These are phyloP conservation scores for Tulasnella sp. DNA, from an alignment of 768 basidiomycete species.

Conservation along the genomic window DNA sequence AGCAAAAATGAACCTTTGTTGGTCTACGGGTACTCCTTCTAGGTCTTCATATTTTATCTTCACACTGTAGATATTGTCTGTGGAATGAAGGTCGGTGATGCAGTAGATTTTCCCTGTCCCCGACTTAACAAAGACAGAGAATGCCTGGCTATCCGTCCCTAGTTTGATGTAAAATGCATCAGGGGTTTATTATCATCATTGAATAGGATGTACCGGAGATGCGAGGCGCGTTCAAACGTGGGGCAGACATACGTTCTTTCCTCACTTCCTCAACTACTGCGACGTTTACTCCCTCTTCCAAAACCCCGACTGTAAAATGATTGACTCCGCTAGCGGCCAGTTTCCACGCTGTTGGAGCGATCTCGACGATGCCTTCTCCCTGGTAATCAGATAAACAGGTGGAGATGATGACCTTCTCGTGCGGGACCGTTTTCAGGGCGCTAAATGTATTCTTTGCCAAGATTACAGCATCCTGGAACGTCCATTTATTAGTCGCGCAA, in stretches of 20 bases:
- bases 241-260: neutral
- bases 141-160: too few relatives aligned
- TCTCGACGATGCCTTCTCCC: neutral
- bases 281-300: constrained; percentile 33
- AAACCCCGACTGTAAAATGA: constrained; percentile 10
- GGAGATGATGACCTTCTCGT: neutral
- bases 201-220: neutral
- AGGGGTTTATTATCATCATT: neutral
- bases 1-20: too few relatives aligned
- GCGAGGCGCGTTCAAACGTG: neutral
- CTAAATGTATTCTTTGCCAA: neutral
- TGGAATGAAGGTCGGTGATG: too few relatives aligned
- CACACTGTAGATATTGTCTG: too few relatives aligned
- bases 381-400: neutral
- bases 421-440: neutral
- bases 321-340: neutral
- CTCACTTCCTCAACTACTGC: neutral
- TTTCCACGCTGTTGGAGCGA: neutral
- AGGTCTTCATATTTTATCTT: too few relatives aligned
- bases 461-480: neutral
- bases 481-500: too few relatives aligned
- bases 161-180: neutral
- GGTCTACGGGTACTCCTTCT: too few relatives aligned
- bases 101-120: too few relatives aligned
- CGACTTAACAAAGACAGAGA: too few relatives aligned